A percentile compares a stretch with the other conserved stretches of the same genome.
Conservation (phyloP, 169 alveolate genomes). For the Plasmodium vivax region DNA sequence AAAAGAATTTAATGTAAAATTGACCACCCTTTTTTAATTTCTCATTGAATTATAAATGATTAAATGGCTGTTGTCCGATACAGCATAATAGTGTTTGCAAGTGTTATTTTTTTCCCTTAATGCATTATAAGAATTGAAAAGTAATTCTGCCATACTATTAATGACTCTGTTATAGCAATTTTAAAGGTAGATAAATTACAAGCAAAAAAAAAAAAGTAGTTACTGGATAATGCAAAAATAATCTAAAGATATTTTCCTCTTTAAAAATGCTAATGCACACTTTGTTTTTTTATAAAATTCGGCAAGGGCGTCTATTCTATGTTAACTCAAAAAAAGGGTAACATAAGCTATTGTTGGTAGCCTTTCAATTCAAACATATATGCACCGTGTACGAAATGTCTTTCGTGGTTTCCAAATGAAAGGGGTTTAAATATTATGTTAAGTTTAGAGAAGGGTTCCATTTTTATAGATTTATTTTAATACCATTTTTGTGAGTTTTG, state of each 20-base stretch:
- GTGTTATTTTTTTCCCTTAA: neutral
- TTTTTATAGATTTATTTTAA: neutral
- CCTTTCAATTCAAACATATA: neutral
- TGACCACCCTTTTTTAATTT: neutral
- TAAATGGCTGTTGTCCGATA: neutral
- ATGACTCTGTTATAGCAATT: neutral
- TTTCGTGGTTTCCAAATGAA: neutral
- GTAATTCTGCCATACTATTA: neutral
- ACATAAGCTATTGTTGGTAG: neutral
- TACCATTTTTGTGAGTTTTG: neutral
- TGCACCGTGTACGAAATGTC: neutral
- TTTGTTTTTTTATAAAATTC: neutral
- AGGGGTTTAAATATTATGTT: neutral
- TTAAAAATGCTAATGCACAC: neutral
- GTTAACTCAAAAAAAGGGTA: neutral
- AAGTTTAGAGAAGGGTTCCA: neutral
- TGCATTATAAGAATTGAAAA: neutral
- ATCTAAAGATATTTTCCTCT: neutral
- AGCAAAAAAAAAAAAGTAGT: neutral
- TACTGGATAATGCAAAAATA: neutral
- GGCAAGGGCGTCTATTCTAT: neutral
- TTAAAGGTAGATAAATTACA: neutral
- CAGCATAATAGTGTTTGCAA: neutral
- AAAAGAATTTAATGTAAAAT: neutral
- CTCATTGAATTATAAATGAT: neutral